Evolutionary conservation across 257 asterid genomes (phyloP), one percentile per base, ranked within the genome.

Genomic region (Anisodus tanguticus): DNA sequence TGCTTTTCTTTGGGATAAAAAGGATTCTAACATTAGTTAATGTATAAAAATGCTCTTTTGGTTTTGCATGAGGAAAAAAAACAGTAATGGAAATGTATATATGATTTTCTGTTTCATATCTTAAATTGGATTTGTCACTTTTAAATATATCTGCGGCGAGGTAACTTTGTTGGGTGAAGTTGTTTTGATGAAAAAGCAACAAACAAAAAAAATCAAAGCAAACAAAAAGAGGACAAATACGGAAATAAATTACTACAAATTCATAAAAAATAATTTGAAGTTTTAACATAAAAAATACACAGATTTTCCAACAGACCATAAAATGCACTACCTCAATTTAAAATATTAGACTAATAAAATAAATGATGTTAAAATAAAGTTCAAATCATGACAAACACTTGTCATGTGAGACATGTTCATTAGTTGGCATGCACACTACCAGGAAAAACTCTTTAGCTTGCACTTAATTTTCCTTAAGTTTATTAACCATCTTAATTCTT

Each of bases 351-450:
- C 66, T 17, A 16, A 31, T 47, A 19, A 43, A 71, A 19, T 11
- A 41, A 3, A 72, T 49, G 31, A 74, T 74, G 19, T 49, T 1
- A 0, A 3, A 15, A 53, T 53, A 77, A 77, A 77, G 82, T 31
- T 53, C 26, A 77, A 53, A 77, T 77, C 49, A 77, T 53, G 64
- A 77, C 49, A 77, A 77, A 77, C 12, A 55, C 39, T 76, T 9
- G 49, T 26, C 82, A 77, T 77, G 31, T 77, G 49, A 53, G 82
- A 53, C 64, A 53, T 77, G 82, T 77, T 77, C 22, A 77, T 53
- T 53, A 53, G 12, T 77, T 77, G 82, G 47, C 82, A 15, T 26
- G 82, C 16, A 64, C 82, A 26, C 13, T 0, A 2, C 5, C 6
- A 26, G 11, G 49, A 3, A 15, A 53, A 12, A 13, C 8, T 22